Conservation (phyloP, 2,329 filamentous ascomycete genomes). For the Arthroderma sp. region DNA sequence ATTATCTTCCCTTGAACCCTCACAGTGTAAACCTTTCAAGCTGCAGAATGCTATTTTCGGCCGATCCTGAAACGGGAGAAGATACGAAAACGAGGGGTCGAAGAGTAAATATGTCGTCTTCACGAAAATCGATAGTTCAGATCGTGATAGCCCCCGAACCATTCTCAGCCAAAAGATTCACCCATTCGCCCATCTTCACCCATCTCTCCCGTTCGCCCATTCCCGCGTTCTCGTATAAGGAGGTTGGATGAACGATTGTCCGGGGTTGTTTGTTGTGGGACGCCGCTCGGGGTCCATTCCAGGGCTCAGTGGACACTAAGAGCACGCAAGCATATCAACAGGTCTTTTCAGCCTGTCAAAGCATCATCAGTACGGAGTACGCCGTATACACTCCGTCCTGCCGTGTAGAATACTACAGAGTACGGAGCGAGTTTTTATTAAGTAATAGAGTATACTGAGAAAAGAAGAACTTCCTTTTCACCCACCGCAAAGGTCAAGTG, state of each 20-base stretch:
- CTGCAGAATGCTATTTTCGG: not conserved
- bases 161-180: not conserved
- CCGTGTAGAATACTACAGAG: too few relatives aligned
- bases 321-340: not conserved
- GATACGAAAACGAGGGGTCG: not conserved
- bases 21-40: not conserved
- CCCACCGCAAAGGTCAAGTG: too few relatives aligned
- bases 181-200: conserved; percentile 5
- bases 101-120: not conserved
- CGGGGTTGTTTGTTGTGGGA: not conserved
- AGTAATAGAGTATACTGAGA: too few relatives aligned
- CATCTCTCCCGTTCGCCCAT: conserved; percentile 10
- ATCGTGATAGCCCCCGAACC: not conserved
- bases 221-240: not conserved
- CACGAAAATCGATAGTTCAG: conserved; percentile 1
- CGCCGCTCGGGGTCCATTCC: not conserved
- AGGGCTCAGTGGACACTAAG: not conserved
- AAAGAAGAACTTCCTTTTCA: too few relatives aligned
- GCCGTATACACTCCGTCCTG: too few relatives aligned
- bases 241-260: not conserved
- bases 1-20: not conserved
- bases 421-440: too few relatives aligned
- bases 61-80: conserved; percentile 5
- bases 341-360: too few relatives aligned
- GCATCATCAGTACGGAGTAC: too few relatives aligned